Evolutionary conservation across 2,329 filamentous ascomycete genomes (phyloP).

Genomic region (Fusarium secorum): DNA sequence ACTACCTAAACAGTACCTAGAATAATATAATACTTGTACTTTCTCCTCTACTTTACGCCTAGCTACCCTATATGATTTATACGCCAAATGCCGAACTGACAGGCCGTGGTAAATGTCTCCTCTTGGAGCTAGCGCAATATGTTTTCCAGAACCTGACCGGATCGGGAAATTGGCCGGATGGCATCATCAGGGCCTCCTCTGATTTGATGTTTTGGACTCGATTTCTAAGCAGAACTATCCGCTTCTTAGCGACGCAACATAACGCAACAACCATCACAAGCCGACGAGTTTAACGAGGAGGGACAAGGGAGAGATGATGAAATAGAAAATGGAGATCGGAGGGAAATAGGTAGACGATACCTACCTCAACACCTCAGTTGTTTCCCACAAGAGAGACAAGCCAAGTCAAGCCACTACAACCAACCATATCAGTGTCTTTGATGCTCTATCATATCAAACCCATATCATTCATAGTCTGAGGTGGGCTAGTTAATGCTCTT

Average conservation of each 20-base stretch:
- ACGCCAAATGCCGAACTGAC: neutral
- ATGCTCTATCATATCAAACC: neutral
- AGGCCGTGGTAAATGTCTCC: neutral
- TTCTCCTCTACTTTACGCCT: neutral
- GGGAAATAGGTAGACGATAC: neutral
- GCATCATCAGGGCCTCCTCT: conserved; percentile 36
- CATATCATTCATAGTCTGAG: neutral
- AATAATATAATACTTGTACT: neutral
- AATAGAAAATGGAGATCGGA: neutral
- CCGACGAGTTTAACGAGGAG: neutral
- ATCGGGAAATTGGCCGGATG: conserved; percentile 35
- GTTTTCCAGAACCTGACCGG: conserved; percentile 19
- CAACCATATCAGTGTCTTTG: neutral
- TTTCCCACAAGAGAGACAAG: conserved; percentile 3
- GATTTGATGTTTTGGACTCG: conserved; percentile 30
- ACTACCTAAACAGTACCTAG: neutral
- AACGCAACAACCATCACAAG: conserved; percentile 20
- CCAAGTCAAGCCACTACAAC: conserved; percentile 5
- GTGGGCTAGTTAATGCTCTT: neutral
- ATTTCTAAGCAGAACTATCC: conserved; percentile 41
- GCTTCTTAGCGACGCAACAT: conserved; percentile 14
- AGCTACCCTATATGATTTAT: conserved; percentile 6
- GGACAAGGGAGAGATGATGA: neutral
- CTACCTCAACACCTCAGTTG: neutral
- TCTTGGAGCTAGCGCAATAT: conserved; percentile 32